phyloP scores from a whole-genome alignment of 345 rosid species.

The Acer yangbiense region DNA sequence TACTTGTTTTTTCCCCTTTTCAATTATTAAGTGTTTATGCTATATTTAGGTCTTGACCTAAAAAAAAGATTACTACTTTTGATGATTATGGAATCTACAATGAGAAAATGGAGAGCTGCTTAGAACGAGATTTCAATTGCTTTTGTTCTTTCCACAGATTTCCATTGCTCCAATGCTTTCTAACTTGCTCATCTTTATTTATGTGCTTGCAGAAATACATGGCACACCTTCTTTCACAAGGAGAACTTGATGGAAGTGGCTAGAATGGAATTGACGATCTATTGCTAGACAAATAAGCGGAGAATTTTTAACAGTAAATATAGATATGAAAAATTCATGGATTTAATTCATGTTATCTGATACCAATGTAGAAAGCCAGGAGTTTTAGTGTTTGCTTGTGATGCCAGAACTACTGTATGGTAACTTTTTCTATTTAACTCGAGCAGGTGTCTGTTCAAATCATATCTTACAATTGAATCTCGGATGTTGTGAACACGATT shows the following conservation, averaged over 20 bases:
- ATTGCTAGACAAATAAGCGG: neutral
- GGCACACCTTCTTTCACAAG: constrained; percentile 92
- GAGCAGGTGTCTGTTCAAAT: neutral
- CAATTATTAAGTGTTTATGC: neutral
- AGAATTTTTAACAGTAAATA: neutral
- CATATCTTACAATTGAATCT: neutral
- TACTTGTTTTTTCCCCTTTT: neutral
- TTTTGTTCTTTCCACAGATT: neutral
- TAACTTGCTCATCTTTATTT: neutral
- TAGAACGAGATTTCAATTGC: neutral
- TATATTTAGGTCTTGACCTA: neutral
- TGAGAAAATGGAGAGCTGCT: neutral
- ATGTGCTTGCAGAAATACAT: constrained; percentile 71
- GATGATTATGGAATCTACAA: neutral
- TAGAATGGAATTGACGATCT: constrained; percentile 26
- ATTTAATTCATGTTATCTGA: neutral
- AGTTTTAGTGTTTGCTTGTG: neutral
- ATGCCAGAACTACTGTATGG: neutral
- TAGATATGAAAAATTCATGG: constrained; percentile 1
- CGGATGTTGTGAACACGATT: neutral
- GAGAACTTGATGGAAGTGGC: constrained; percentile 80
- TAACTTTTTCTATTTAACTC: neutral
- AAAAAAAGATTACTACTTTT: neutral
- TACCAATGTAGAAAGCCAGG: neutral
- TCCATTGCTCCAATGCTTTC: constrained; percentile 4